Percentiles rank a stretch among this genome's conserved stretches.
These are phyloP conservation scores for Phytophthora megakarya DNA, from an alignment of 352 stramenopile species.

Conservation along the genomic window DNA sequence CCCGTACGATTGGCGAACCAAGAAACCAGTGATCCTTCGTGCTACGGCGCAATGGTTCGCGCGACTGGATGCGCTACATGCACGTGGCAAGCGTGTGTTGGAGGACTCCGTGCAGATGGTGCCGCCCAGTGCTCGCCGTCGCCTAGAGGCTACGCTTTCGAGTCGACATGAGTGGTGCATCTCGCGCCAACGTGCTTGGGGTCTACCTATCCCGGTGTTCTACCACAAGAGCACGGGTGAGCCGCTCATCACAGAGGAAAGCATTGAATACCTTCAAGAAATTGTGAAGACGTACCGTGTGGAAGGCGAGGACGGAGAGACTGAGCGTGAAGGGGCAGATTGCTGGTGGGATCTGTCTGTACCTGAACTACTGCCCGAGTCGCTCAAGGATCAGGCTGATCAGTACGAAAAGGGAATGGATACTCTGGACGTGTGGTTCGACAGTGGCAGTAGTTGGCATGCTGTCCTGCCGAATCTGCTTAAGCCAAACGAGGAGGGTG, in stretches of 20 bases:
- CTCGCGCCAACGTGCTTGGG: constrained; percentile 97
- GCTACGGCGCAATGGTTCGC: constrained; percentile 99
- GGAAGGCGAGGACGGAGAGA: constrained; percentile 28
- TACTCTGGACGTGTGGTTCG: constrained; percentile 99
- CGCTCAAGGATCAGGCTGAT: constrained; percentile 69
- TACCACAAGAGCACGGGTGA: constrained; percentile 92
- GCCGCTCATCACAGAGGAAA: constrained; percentile 92
- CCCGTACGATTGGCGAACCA: constrained; percentile 99
- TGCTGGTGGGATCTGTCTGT: constrained; percentile 95
- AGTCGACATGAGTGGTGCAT: constrained; percentile 98
- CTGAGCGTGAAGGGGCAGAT: constrained; percentile 91
- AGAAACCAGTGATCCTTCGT: constrained; percentile 98
- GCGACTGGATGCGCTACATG: constrained; percentile 93
- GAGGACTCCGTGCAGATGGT: constrained; percentile 91
- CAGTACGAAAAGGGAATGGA: constrained; percentile 96
- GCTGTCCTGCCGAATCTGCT: constrained; percentile 47
- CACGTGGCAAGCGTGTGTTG: constrained; percentile 62
- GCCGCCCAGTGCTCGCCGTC: constrained; percentile 80
- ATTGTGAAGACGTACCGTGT: constrained; percentile 56
- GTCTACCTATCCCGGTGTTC: constrained; percentile 98
- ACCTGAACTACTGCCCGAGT: constrained; percentile 64
- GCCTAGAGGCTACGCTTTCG: constrained; percentile 86
- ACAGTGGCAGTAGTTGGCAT: constrained; percentile 91
- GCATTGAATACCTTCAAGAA: constrained; percentile 84
- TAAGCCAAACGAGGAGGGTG: constrained; percentile 50